Conservation (phyloP, 148 eudicot genomes). For the Dianthus caryophyllus region DNA sequence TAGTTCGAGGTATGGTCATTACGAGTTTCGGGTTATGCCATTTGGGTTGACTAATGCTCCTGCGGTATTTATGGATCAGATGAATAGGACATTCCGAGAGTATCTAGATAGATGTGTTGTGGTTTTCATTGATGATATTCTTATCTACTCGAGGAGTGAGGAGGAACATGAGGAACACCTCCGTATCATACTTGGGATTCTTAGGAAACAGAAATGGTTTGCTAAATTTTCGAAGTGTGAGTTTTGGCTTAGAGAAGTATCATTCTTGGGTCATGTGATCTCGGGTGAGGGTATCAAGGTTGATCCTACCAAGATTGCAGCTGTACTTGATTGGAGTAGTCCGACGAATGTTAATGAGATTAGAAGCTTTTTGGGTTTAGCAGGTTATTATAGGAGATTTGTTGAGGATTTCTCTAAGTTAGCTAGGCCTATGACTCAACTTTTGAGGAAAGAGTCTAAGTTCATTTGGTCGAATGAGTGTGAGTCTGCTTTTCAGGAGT, state of each 20-base stretch:
- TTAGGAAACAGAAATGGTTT: background rate
- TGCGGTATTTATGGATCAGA: too few species aligned
- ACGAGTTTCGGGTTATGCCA: background rate
- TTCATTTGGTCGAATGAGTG: too few species aligned
- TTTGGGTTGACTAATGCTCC: conserved; percentile 1
- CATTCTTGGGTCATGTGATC: background rate
- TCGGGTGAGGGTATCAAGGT: background rate
- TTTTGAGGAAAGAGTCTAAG: too few species aligned
- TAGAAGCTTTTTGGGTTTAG: background rate
- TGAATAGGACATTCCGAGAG: background rate
- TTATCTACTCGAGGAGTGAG: background rate
- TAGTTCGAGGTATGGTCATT: conserved; percentile 2
- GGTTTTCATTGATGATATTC: background rate
- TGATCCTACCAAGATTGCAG: background rate
- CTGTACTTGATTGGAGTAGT: background rate
- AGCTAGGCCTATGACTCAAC: too few species aligned
- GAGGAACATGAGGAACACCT: background rate
- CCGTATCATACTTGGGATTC: background rate
- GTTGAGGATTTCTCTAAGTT: background rate
- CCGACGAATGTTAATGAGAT: background rate
- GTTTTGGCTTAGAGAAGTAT: background rate
- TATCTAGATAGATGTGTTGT: background rate
- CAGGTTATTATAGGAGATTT: too few species aligned
- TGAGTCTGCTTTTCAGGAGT: background rate
- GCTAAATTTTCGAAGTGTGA: background rate